Evolutionary conservation across 2,329 filamentous ascomycete species (phyloP), one percentile per base, ranked within the genome.

Genomic region (Davidsoniella neocaledoniae): DNA sequence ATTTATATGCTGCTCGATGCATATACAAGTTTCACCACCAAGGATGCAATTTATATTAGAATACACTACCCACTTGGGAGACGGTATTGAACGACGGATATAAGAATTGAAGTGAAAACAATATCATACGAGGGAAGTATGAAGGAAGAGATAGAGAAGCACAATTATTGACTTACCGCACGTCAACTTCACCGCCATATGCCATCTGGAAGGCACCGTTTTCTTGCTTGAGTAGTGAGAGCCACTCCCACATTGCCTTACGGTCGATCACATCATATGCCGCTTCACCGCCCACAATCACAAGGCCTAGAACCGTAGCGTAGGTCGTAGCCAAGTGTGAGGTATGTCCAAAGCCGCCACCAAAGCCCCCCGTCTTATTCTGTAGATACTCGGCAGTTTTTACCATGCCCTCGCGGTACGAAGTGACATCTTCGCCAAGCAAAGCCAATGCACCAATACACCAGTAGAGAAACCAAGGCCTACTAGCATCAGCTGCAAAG

Each of bases 381-480:
- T 96, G 91, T 65, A 90, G 80, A 42, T 85, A 77, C 44, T 72
- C 73, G 46, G 91, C 80, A 5, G 88, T 95, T 53, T 79, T 74
- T 46, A 84, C 68, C 52, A 90, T 76, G 65, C 74, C 72, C 55
- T 82, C 68, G 50, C 81, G 76, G 63, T 86, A 90, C 38, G 77
- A 64, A 29, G 65, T 64, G 44, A 76, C 69, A 61, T 94, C 85
- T 60, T 87, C 77, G 44, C 86, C 87, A 46, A 98, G 68, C 33
- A 88, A 70, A 23, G 74, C 70, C 55, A 98, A 69, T 2, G 77
- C 86, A 33, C 81, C 77, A 49, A 96, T 69, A 48, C 77, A 83
- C 91, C 91, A 98, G 67, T 95, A 96, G 55, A 94, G 73, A 59
- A 94, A 76, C 91, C 91, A 98, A 8, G 91, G 88, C 50, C 90